Percentiles rank a stretch among this genome's conserved stretches.
These are phyloP conservation scores for Saccharomyces paradoxus DNA, from an alignment of 805 yeast genomes.

Conservation along the genomic window DNA sequence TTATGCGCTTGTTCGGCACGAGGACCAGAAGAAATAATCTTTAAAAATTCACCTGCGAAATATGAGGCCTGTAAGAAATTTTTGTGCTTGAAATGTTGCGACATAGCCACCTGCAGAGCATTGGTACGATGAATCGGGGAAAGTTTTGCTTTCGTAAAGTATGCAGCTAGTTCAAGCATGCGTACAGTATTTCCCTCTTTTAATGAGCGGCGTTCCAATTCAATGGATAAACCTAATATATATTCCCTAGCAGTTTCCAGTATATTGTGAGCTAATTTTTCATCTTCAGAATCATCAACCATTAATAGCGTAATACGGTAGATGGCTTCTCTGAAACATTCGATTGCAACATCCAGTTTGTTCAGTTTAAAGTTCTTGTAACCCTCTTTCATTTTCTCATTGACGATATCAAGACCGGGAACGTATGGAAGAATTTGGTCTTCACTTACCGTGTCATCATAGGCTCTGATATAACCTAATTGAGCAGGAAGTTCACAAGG, in stretches of 20 bases:
- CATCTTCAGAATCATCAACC: conserved; percentile 69
- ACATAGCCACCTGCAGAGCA: conserved; percentile 92
- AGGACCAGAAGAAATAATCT: conserved; percentile 61
- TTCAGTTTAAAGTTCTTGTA: conserved; percentile 78
- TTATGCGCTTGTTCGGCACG: conserved; percentile 85
- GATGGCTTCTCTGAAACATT: conserved; percentile 67
- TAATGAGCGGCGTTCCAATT: conserved; percentile 76
- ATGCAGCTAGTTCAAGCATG: conserved; percentile 89
- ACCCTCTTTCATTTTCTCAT: conserved; percentile 55
- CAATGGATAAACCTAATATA: conserved; percentile 86
- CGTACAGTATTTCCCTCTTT: conserved; percentile 68
- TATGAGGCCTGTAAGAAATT: conserved; percentile 82
- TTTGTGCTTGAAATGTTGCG: conserved; percentile 80
- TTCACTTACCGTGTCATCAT: conserved; percentile 47
- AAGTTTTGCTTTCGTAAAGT: conserved; percentile 79
- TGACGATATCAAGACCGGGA: conserved; percentile 65
- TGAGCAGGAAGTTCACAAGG: conserved; percentile 68
- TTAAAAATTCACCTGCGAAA: conserved; percentile 79
- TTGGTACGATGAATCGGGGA: conserved; percentile 77
- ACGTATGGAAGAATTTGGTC: conserved; percentile 53
- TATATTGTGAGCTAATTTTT: conserved; percentile 62
- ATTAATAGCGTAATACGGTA: conserved; percentile 65
- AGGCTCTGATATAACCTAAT: conserved; percentile 55
- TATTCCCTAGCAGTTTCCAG: conserved; percentile 77
- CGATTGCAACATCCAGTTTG: conserved; percentile 74